These are phyloP conservation scores for Clarireedia homoeocarpa DNA, from an alignment of 2,329 filamentous ascomycete genomes.

Conservation along the genomic window DNA sequence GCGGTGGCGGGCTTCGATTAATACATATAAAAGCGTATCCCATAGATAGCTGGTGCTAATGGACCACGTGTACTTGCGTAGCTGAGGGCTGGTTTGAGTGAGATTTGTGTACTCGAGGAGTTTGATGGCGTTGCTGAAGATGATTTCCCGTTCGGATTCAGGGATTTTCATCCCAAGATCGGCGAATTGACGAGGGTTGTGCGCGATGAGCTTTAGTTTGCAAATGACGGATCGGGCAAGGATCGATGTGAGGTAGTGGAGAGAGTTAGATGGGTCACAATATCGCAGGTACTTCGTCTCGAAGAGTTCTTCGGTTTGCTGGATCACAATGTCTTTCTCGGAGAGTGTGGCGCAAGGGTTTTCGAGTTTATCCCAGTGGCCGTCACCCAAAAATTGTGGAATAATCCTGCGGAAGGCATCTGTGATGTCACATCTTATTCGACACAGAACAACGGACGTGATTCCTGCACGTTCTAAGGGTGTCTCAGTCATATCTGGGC, in stretches of 20 bases:
- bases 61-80: conserved; percentile 26
- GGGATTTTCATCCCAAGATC: conserved; percentile 1
- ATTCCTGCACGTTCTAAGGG: conserved; percentile 28
- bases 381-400: background rate
- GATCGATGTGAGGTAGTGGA: conserved; percentile 24
- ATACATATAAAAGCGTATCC: conserved; percentile 28
- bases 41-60: conserved; percentile 27
- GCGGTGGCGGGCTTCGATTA: conserved; percentile 25
- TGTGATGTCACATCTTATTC: conserved; percentile 16
- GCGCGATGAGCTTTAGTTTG: conserved; percentile 17
- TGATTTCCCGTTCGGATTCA: conserved; percentile 18
- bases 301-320: conserved; percentile 29
- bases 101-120: conserved; percentile 22
- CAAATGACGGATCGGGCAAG: conserved; percentile 15
- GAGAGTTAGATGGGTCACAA: conserved; percentile 31
- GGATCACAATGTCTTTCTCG: conserved; percentile 25
- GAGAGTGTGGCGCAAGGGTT: background rate
- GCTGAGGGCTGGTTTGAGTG: conserved; percentile 13
- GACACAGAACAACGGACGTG: conserved; percentile 29
- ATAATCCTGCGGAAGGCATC: conserved; percentile 26
- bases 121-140: conserved; percentile 19
- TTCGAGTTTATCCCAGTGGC: too few relatives aligned
- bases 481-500: too few relatives aligned
- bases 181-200: conserved; percentile 11
- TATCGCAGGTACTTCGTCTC: conserved; percentile 32